phyloP scores from a whole-genome alignment of 2,329 filamentous ascomycete species.

The Colletotrichum spinosum region DNA sequence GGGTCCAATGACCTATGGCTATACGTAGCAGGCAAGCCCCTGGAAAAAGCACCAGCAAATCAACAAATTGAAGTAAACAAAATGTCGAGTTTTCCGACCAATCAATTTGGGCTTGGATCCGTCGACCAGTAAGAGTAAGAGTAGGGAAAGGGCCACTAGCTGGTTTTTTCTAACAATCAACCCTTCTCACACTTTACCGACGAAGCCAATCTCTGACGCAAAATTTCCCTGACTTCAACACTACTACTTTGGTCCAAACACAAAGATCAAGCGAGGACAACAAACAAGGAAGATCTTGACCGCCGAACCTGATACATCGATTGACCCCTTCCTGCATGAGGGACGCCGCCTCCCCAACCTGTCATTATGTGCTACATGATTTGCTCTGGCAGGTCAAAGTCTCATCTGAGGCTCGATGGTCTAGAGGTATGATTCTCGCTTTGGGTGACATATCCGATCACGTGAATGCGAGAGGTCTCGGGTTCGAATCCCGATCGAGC shows the following conservation, averaged over 20 bases:
- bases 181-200: too few relatives aligned
- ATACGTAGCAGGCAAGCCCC: too few relatives aligned
- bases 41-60: too few relatives aligned
- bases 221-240: neutral
- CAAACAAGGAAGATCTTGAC: too few relatives aligned
- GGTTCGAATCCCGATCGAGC: conserved; percentile 48
- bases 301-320: too few relatives aligned
- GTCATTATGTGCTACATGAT: too few relatives aligned
- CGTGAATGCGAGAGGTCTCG: conserved; percentile 46
- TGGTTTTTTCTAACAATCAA: neutral
- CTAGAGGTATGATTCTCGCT: conserved; percentile 51
- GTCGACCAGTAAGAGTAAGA: conserved; percentile 14
- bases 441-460: conserved; percentile 40
- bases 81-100: neutral
- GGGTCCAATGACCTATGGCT: too few relatives aligned
- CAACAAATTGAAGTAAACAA: neutral
- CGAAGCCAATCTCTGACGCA: too few relatives aligned
- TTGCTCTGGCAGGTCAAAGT: conserved; percentile 19
- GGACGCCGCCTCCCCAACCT: too few relatives aligned
- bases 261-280: too few relatives aligned
- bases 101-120: conserved; percentile 25
- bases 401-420: conserved; percentile 42
- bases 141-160: neutral
- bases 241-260: neutral
- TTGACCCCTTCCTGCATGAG: too few relatives aligned